These are phyloP conservation scores for Plasmodium coatneyi DNA, from an alignment of 169 alveolate genomes.

Conservation along the genomic window DNA sequence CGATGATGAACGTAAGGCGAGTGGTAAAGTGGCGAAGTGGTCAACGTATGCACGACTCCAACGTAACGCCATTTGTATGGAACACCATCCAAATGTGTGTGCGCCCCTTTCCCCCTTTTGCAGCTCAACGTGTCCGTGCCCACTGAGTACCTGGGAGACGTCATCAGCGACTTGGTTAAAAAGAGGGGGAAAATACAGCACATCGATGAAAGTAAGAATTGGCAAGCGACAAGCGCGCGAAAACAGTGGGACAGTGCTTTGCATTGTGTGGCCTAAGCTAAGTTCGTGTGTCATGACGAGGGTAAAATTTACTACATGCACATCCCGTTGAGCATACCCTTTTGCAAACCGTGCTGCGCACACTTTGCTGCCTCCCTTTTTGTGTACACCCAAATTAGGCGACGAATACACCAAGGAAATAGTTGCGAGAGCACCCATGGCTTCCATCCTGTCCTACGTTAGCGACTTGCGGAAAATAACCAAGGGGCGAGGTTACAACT, in stretches of 20 bases:
- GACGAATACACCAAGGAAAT: conserved; percentile 71
- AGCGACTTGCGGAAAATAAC: conserved; percentile 74
- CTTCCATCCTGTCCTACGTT: conserved; percentile 72
- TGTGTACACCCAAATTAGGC: conserved; percentile 16
- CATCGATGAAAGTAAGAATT: conserved; percentile 65
- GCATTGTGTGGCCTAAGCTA: background rate
- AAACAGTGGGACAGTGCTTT: background rate
- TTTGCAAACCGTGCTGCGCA: background rate
- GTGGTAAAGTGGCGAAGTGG: background rate
- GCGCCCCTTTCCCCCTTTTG: conserved; percentile 1
- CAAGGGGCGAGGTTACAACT: conserved; percentile 67
- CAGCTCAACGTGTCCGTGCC: conserved; percentile 84
- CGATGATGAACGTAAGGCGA: conserved; percentile 88
- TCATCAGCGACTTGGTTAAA: conserved; percentile 86
- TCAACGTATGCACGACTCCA: background rate
- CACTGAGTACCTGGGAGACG: conserved; percentile 84
- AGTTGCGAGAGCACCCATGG: conserved; percentile 71
- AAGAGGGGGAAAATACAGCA: conserved; percentile 81
- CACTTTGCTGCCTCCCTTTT: background rate
- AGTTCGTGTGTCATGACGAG: background rate
- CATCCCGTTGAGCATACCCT: background rate
- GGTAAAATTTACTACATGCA: background rate
- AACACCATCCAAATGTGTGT: background rate
- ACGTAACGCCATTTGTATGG: background rate
- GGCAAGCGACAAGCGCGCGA: background rate